phyloP scores from a whole-genome alignment of 2,329 filamentous ascomycete species.

The Coniella vitis region DNA sequence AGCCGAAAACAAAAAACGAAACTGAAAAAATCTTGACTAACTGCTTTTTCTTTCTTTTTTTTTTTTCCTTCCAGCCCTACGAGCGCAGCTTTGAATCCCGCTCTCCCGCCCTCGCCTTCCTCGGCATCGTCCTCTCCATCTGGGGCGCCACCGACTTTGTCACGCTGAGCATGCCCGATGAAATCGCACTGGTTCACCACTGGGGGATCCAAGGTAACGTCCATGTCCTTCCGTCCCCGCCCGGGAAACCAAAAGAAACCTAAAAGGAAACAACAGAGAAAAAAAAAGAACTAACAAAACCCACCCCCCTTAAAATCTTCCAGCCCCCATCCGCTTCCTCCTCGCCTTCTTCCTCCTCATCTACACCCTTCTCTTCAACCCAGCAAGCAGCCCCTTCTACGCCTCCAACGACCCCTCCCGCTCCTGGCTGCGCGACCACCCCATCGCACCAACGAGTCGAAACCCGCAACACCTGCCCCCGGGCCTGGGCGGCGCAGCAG shows the following conservation, averaged over 20 bases:
- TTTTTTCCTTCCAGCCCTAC: slow-evolving; percentile 48
- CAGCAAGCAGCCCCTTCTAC: slow-evolving; percentile 45
- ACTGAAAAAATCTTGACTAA: too few species aligned
- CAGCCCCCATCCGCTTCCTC: slow-evolving; percentile 57
- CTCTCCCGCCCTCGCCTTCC: slow-evolving; percentile 65
- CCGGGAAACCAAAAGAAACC: too few species aligned
- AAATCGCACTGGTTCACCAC: slow-evolving; percentile 55
- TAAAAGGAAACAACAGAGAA: too few species aligned
- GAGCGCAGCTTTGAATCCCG: slow-evolving; percentile 61
- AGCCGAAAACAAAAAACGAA: too few species aligned
- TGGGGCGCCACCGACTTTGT: slow-evolving; percentile 58
- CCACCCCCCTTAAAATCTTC: accelerated
- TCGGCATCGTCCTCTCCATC: slow-evolving; percentile 60
- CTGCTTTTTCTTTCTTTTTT: too few species aligned
- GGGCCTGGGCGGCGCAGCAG: slow-evolving; percentile 40
- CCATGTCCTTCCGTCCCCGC: slow-evolving; percentile 49
- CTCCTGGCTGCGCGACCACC: slow-evolving; percentile 28
- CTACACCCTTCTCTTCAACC: slow-evolving; percentile 58
- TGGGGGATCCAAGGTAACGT: slow-evolving; percentile 58
- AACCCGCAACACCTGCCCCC: slow-evolving; percentile 31
- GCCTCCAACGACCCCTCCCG: slow-evolving; percentile 26
- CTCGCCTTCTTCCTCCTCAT: slow-evolving; percentile 55
- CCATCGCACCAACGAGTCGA: slow-evolving; percentile 21
- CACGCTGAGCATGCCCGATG: slow-evolving; percentile 61
- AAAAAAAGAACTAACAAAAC: slow-evolving; percentile 18